phyloP scores from a whole-genome alignment of 345 rosid genomes.

The Corchorus capsularis region DNA sequence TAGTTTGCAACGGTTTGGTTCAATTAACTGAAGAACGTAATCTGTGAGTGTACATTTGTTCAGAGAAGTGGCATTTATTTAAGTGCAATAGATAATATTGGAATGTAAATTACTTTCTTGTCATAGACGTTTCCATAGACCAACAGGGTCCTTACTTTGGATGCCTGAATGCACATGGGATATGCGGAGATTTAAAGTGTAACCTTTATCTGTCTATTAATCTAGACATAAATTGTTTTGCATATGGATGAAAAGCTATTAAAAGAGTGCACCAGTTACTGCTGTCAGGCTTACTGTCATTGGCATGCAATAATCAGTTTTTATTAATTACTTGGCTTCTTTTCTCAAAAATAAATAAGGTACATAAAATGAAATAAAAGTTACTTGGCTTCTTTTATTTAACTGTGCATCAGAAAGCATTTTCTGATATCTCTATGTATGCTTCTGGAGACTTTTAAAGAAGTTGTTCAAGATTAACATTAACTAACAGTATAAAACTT shows the following conservation, averaged over 20 bases:
- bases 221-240: background rate
- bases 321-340: background rate
- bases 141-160: background rate
- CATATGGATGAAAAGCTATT: background rate
- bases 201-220: background rate
- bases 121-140: constrained; percentile 2
- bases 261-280: background rate
- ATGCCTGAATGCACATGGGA: background rate
- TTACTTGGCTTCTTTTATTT: background rate
- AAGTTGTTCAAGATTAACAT: background rate
- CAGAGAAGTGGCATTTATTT: constrained; percentile 19
- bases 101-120: constrained; percentile 9
- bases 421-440: background rate
- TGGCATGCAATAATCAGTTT: background rate
- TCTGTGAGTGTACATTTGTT: background rate
- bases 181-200: background rate
- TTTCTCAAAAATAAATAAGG: no score
- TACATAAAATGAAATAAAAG: no score
- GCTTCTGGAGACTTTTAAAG: background rate
- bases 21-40: constrained; percentile 8
- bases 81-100: background rate
- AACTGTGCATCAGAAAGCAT: background rate
- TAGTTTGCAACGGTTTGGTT: constrained; percentile 26
- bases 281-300: background rate
- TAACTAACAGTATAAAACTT: background rate